A percentile compares a stretch with the other conserved stretches of the same genome.
phyloP scores from a whole-genome alignment of 352 stramenopile genomes.

The Phytophthora fragariae region DNA sequence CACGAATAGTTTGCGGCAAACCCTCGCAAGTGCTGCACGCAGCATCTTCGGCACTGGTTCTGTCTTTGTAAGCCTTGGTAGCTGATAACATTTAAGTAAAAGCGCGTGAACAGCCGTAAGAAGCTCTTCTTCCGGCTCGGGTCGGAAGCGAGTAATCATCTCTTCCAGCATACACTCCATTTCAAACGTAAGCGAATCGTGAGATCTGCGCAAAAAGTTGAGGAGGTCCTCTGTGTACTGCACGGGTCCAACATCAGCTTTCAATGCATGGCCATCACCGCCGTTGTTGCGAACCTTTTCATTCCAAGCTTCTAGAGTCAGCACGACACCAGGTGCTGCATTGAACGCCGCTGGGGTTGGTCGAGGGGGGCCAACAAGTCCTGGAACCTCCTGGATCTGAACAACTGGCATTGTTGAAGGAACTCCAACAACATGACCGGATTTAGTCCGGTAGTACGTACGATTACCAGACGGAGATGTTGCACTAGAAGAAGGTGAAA shows the following conservation, averaged over 20 bases:
- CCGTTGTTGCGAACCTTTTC: conserved; percentile 58
- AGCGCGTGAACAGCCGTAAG: conserved; percentile 96
- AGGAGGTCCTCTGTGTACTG: conserved; percentile 95
- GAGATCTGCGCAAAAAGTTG: conserved; percentile 93
- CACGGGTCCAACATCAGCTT: conserved; percentile 81
- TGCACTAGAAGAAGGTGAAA: conserved; percentile 37
- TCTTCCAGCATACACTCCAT: conserved; percentile 99
- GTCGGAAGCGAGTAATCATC: conserved; percentile 97
- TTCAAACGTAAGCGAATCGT: conserved; percentile 91
- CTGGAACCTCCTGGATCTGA: conserved; percentile 77
- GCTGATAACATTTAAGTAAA: conserved; percentile 94
- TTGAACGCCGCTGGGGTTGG: conserved; percentile 75
- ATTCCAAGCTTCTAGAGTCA: conserved; percentile 78
- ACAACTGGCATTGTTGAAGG: conserved; percentile 59
- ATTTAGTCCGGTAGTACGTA: conserved; percentile 86
- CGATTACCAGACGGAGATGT: conserved; percentile 30
- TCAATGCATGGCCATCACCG: conserved; percentile 45
- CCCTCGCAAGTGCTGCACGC: conserved; percentile 90
- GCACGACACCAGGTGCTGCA: conserved; percentile 60
- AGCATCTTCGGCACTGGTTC: conserved; percentile 90
- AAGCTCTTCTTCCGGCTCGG: conserved; percentile 97
- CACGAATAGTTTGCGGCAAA: conserved; percentile 94
- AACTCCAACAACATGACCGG: conserved; percentile 80
- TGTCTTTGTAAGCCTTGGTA: conserved; percentile 78
- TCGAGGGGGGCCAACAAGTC: conserved; percentile 73